Conservation (phyloP, 2,329 filamentous ascomycete species). For the Aspergillus fumigatiaffinis region DNA sequence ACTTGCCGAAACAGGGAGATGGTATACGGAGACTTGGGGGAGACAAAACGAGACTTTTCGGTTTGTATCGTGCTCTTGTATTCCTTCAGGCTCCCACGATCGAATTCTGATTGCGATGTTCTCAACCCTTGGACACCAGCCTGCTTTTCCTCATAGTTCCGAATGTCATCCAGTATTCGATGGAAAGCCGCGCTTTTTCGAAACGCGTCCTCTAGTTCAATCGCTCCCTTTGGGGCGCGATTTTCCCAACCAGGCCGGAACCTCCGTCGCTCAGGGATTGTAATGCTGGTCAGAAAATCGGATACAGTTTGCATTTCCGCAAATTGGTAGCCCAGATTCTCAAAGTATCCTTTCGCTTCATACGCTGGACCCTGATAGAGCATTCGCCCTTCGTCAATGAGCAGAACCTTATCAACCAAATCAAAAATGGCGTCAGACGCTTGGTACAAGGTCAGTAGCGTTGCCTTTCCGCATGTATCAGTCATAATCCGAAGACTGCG, state of each 20-base stretch:
- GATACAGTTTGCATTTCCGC: constrained; percentile 61
- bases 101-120: constrained; percentile 44
- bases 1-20: constrained; percentile 69
- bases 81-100: constrained; percentile 25
- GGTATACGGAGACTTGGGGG: constrained; percentile 67
- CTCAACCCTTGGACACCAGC: constrained; percentile 32
- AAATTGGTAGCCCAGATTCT: constrained; percentile 57
- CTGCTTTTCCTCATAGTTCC: constrained; percentile 50
- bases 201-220: constrained; percentile 65
- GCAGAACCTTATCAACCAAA: constrained; percentile 69
- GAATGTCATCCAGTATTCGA: constrained; percentile 55
- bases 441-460: constrained; percentile 64
- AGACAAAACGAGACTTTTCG: constrained; percentile 49
- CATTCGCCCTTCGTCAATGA: constrained; percentile 66
- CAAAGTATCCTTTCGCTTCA: constrained; percentile 59
- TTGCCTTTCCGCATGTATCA: constrained; percentile 63
- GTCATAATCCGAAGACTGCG: constrained; percentile 65
- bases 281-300: constrained; percentile 69
- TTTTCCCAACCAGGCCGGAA: constrained; percentile 61
- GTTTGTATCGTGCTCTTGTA: constrained; percentile 61
- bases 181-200: constrained; percentile 56
- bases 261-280: constrained; percentile 62
- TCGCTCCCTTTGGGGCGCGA: constrained; percentile 60
- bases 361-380: constrained; percentile 57
- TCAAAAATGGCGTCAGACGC: constrained; percentile 63